These are phyloP conservation scores for Brettanomyces custersianus DNA, from an alignment of 805 yeast species.

Conservation along the genomic window DNA sequence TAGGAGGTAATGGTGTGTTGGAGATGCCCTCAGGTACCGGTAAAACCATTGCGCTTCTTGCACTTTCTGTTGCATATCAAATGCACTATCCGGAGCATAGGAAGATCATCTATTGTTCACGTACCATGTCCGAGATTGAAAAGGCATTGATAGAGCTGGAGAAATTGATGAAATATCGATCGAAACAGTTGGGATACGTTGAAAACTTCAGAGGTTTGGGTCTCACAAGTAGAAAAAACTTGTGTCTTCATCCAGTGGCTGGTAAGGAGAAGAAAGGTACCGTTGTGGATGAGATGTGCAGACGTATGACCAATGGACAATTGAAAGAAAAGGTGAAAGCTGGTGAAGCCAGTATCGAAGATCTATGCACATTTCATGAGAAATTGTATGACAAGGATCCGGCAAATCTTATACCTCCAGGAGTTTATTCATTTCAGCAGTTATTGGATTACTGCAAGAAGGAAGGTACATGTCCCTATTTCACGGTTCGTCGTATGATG, in stretches of 20 bases:
- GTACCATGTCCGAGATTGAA: constrained; percentile 99
- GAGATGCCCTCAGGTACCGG: constrained; percentile 99
- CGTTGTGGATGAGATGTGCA: constrained; percentile 92
- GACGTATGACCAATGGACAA: constrained; percentile 90
- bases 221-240: constrained; percentile 85
- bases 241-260: constrained; percentile 85
- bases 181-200: constrained; percentile 70
- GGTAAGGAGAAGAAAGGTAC: constrained; percentile 84
- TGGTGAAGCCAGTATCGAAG: constrained; percentile 46
- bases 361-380: constrained; percentile 84
- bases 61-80: constrained; percentile 92
- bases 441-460: constrained; percentile 68
- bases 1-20: constrained; percentile 90
- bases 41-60: constrained; percentile 84
- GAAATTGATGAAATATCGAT: constrained; percentile 77
- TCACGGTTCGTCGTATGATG: constrained; percentile 96
- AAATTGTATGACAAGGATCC: constrained; percentile 81
- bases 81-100: constrained; percentile 88
- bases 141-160: constrained; percentile 90
- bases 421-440: constrained; percentile 90
- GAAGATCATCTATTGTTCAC: constrained; percentile 93
- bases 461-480: constrained; percentile 87
- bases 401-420: constrained; percentile 80
- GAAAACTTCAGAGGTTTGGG: constrained; percentile 96
- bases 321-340: constrained; percentile 57